These are phyloP conservation scores for Pleurostoma richardsiae DNA, from an alignment of 2,329 filamentous ascomycete species.

Conservation along the genomic window DNA sequence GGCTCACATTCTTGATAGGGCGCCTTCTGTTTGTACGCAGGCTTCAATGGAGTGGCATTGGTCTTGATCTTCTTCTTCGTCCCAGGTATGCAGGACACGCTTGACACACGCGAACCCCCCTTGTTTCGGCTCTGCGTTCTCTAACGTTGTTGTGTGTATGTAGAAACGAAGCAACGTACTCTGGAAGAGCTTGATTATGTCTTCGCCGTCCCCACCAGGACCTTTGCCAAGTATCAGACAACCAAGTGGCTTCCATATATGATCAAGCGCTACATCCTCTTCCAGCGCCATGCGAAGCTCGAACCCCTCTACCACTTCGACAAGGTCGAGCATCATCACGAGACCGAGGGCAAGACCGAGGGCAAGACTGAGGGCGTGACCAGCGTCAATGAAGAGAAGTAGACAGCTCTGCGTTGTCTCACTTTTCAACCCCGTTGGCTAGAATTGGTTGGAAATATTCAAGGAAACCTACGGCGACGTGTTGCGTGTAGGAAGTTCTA, in stretches of 20 bases:
- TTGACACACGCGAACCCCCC: conserved; percentile 9
- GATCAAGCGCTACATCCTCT: conserved; percentile 50
- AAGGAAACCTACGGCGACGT: no score
- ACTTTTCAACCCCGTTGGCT: no score
- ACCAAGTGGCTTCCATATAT: conserved; percentile 54
- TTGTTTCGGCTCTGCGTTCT: not conserved
- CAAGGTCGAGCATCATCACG: not conserved
- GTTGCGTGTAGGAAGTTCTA: no score
- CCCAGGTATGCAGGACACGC: conserved; percentile 48
- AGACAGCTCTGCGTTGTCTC: no score
- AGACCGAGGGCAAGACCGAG: not conserved
- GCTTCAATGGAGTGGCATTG: conserved; percentile 50
- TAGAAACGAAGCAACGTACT: conserved; percentile 27
- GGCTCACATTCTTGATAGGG: conserved; percentile 21
- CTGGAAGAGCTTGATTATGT: conserved; percentile 53
- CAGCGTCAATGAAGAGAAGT: no score
- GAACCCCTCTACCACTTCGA: conserved; percentile 38
- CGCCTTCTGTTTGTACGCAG: conserved; percentile 50
- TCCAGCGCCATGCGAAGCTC: conserved; percentile 34
- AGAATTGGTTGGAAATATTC: no score
- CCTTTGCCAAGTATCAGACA: conserved; percentile 52
- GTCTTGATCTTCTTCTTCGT: conserved; percentile 52
- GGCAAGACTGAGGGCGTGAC: conserved; percentile 1
- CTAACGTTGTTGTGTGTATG: not conserved
- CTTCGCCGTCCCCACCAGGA: conserved; percentile 54